Evolutionary conservation across 495 filamentous ascomycete genomes (phyloP), one percentile per base, ranked within the genome.

Genomic region (Hypoxylon rickii): DNA sequence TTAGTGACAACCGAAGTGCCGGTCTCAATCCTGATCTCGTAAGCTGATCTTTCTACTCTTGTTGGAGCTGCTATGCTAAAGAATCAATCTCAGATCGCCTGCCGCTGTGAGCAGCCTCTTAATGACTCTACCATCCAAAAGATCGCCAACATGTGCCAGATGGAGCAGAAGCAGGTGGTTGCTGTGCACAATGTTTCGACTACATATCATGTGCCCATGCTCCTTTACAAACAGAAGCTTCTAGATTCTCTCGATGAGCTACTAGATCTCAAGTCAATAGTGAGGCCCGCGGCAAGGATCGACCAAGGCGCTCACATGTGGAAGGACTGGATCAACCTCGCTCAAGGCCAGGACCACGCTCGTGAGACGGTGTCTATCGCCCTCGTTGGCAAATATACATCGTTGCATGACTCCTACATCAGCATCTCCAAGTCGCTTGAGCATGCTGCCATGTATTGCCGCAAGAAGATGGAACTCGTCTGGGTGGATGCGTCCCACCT

Each of bases 371-470:
- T 98, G 46, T 75, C 77, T 8, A 96, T 98, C 65, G 91, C 84
- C 3, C 78, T 98, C 3, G 92, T 98, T 18, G 94, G 94, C 55
- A 97, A 98, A 70, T 97, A 97, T 70, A 84, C 82, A 13, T 78
- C 82, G 12, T 81, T 92, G 16, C 85, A 91, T 33, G 94, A 98
- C 43, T 64, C 69, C 1, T 97, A 97, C 64, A 77, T 93, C 24
- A 86, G 80, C 50, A 88, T 96, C 17, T 79, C 81, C 63, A 96
- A 96, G 69, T 79, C 90, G 0, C 76, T 98, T 2, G 94, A 97
- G 69, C 94, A 97, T 70, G 83, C 89, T 2, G 81, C 92, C 2
- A 98, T 98, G 94, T 79, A 82, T 26, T 93, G 89, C 71, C 74
- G 79, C 33, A 83, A 84, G 47, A 94, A 93, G 66, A 79, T 98